Evolutionary conservation across 164 flowering plant species (phyloP).

Genomic region (Saururus chinensis): DNA sequence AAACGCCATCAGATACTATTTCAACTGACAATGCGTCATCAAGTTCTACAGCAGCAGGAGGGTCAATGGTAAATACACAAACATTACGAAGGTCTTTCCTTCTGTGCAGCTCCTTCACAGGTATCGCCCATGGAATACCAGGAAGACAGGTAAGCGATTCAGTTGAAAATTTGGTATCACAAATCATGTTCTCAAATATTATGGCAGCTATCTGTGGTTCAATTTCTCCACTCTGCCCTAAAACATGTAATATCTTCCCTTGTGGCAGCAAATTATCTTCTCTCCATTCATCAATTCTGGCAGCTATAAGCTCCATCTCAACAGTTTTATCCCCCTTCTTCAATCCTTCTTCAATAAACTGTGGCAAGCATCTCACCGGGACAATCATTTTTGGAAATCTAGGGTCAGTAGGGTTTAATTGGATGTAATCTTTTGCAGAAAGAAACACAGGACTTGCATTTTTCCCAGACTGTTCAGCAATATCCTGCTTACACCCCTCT

Average conservation of each 20-base stretch:
- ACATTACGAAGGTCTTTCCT: conserved; percentile 69
- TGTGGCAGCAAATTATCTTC: conserved; percentile 54
- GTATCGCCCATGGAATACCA: conserved; percentile 53
- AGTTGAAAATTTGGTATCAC: conserved; percentile 47
- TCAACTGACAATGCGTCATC: conserved; percentile 96
- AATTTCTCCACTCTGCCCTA: conserved; percentile 72
- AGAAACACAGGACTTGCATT: conserved; percentile 12
- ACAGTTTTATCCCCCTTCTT: conserved; percentile 43
- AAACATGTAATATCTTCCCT: conserved; percentile 40
- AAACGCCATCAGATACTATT: conserved; percentile 34
- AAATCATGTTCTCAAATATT: conserved; percentile 61
- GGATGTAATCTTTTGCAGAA: conserved; percentile 31
- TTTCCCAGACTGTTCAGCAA: conserved; percentile 13
- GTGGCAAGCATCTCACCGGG: conserved; percentile 41
- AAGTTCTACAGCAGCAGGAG: conserved; percentile 71
- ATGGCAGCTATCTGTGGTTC: conserved; percentile 69
- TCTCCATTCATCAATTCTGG: conserved; percentile 54
- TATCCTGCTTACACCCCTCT: conserved; percentile 25
- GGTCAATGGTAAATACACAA: conserved; percentile 85
- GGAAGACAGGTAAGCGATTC: conserved; percentile 77
- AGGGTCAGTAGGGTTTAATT: conserved; percentile 56
- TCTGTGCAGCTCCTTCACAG: conserved; percentile 37
- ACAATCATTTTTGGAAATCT: conserved; percentile 71
- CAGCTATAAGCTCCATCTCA: conserved; percentile 73
- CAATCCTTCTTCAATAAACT: conserved; percentile 48